Evolutionary conservation across 345 rosid genomes (phyloP), one percentile per base, ranked within the genome.

Genomic region (Gossypium sturtianum): DNA sequence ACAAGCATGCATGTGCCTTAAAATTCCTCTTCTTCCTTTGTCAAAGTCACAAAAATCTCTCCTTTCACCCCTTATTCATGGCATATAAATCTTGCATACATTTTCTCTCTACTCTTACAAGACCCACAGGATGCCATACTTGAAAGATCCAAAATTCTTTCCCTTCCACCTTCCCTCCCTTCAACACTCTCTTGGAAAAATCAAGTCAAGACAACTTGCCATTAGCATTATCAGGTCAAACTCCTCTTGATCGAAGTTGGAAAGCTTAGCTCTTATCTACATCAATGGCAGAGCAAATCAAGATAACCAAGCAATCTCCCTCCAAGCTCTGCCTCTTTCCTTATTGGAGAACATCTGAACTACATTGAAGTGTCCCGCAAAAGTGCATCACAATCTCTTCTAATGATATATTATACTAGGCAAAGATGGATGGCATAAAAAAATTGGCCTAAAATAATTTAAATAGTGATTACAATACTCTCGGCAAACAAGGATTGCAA

Each of bases 381-480:
- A 71, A 34, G 65, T 71, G 53, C 15, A 71, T 41, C 22, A 20
- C n/a, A 20, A 57, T 72, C 49, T 56, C 51, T 17, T 71, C 44
- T 56, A 3, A 38, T 6, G 29, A 29, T 38, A 54, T n/a, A 56
- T 57, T 34, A 71, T 20, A 13, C 64, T 17, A 56, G 25, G 10
- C 64, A 29, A 56, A 41, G 71, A 23, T 22, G 41, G n/a, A 47
- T 22, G 7, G 41, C 17, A 23, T 15, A n/a, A 41, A 12, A 41
- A 72, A 58, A 16, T 53, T 71, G 66, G 61, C 17, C 57, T 23
- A 66, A 41, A 20, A 20, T 12, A 70, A 70, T 16, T 51, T 27
- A 52, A 52, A 52, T 29, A 67, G 9, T 12, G 16, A 34, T 56
- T 72, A 56, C 19, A 54, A 0, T 0, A 20, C 43, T 19, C 41